These are phyloP conservation scores for Salix udensis DNA, from an alignment of 345 rosid species.

Conservation along the genomic window DNA sequence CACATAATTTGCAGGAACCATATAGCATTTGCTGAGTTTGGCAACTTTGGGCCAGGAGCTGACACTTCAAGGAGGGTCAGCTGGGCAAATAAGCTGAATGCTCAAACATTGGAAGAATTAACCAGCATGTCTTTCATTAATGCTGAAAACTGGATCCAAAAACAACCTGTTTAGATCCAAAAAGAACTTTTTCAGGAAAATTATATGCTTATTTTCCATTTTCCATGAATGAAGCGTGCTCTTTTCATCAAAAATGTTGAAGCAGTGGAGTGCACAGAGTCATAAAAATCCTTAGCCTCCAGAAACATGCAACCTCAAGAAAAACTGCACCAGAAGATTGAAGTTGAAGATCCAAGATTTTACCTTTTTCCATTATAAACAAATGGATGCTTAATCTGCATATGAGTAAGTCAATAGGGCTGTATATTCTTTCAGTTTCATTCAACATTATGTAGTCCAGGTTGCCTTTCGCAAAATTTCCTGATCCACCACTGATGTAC, in stretches of 20 bases:
- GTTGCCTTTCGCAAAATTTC: conserved; percentile 90
- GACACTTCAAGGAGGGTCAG: conserved; percentile 30
- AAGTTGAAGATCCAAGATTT: background rate
- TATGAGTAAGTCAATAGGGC: conserved; percentile 82
- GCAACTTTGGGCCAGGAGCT: conserved; percentile 47
- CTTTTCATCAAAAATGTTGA: too few relatives aligned
- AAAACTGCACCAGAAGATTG: background rate
- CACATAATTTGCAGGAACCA: conserved; percentile 24
- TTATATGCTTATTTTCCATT: too few relatives aligned
- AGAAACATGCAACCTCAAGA: too few relatives aligned
- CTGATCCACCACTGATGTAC: conserved; percentile 97
- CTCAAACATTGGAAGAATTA: background rate
- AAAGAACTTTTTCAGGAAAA: background rate
- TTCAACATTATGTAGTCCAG: conserved; percentile 94
- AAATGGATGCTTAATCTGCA: conserved; percentile 24
- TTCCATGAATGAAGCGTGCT: too few relatives aligned
- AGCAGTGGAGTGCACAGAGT: too few relatives aligned
- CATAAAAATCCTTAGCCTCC: too few relatives aligned
- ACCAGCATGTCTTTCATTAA: conserved; percentile 41
- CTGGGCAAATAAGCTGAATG: conserved; percentile 40
- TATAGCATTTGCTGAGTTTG: conserved; percentile 38
- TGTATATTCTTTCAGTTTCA: conserved; percentile 88
- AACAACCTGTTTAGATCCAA: conserved; percentile 24
- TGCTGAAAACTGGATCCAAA: conserved; percentile 46
- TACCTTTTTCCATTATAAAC: background rate